Evolutionary conservation across 306 rosid genomes (phyloP), one percentile per base, ranked within the genome.

Genomic region (Luffa acutangula): DNA sequence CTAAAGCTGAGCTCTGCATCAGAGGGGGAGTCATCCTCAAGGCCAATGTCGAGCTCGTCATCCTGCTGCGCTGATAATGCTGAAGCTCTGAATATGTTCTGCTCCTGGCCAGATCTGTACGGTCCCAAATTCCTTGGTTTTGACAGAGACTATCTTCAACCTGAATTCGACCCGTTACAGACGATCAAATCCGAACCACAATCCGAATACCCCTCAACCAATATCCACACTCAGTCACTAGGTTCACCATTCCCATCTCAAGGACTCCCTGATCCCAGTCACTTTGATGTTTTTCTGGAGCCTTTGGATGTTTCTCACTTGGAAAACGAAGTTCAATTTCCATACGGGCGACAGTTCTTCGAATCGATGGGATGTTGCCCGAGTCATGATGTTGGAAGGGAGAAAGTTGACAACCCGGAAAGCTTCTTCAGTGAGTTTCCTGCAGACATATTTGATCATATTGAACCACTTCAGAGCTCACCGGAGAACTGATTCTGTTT

Each of bases 391-490:
- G 65, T 39, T 57, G 58, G 2, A 13, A 63, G 62, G 83, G 87
- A 81, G 33, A 64, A 69, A 31, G 58, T 81, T 36, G 84, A 78
- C 58, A 72, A 45, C 56, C 79, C 83, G 14, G 74, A 87, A 20
- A 77, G 80, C 79, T 83, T 89, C 83, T 93, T 93, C 9, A 92
- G 88, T 70, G 98, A 93, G 87, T 90, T 91, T 64, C 98, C 97
- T 0, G 83, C 52, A 0, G 91, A 91, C 82, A 85, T 91, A 89
- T 91, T 89, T 58, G 96, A 90, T 80, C 83, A 84, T 3, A 75
- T 89, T 33, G 89, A 91, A 18, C 84, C 84, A 36, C 89, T 85
- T 81, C 56, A 84, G 9, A 85, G 79, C 80, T 65, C 72, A 3
- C 72, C 72, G 9, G 46, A 65, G 13, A 36, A 34, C 25, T 65